phyloP scores from a whole-genome alignment of 2,329 filamentous ascomycete species.

The Trichoderma afroharzianum region DNA sequence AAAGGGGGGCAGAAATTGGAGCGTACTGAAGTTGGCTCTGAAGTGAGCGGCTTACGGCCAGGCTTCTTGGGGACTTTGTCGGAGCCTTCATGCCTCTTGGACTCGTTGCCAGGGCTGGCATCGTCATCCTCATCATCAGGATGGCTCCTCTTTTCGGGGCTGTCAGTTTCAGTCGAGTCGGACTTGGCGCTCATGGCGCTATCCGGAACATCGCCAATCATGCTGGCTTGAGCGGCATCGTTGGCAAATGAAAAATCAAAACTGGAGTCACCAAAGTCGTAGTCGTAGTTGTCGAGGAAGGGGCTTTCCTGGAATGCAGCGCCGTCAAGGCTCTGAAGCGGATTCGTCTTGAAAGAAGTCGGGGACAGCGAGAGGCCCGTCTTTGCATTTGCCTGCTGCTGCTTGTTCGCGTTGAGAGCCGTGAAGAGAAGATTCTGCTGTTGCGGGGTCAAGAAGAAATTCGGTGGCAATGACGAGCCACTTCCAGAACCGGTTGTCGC shows the following conservation, averaged over 20 bases:
- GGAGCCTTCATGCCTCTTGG: slow-evolving; percentile 75
- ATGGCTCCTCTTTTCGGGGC: slow-evolving; percentile 67
- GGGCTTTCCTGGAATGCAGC: slow-evolving; percentile 68
- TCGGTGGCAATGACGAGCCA: slow-evolving; percentile 41
- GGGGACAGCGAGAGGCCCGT: slow-evolving; percentile 43
- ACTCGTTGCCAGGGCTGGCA: slow-evolving; percentile 40
- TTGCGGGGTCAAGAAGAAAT: slow-evolving; percentile 69
- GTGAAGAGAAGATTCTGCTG: slow-evolving; percentile 74
- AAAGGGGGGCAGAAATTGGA: neutral
- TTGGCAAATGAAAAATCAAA: slow-evolving; percentile 63
- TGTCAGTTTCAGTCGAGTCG: slow-evolving; percentile 54
- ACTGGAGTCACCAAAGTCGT: slow-evolving; percentile 71
- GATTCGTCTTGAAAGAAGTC: slow-evolving; percentile 48
- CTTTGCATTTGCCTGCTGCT: slow-evolving; percentile 26
- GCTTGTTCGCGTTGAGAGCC: slow-evolving; percentile 68
- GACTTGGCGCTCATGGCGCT: slow-evolving; percentile 46
- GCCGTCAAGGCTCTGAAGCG: slow-evolving; percentile 37
- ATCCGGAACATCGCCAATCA: slow-evolving; percentile 71
- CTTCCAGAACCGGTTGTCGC: slow-evolving; percentile 46
- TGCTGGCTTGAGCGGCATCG: slow-evolving; percentile 50
- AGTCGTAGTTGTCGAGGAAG: slow-evolving; percentile 73
- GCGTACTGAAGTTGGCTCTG: slow-evolving; percentile 92
- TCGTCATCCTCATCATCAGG: slow-evolving; percentile 68
- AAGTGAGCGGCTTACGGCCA: slow-evolving; percentile 90
- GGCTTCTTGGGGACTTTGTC: slow-evolving; percentile 93